Evolutionary conservation across 202 grass and related monocot genomes (phyloP).

Genomic region (Sporobolus alterniflorus): DNA sequence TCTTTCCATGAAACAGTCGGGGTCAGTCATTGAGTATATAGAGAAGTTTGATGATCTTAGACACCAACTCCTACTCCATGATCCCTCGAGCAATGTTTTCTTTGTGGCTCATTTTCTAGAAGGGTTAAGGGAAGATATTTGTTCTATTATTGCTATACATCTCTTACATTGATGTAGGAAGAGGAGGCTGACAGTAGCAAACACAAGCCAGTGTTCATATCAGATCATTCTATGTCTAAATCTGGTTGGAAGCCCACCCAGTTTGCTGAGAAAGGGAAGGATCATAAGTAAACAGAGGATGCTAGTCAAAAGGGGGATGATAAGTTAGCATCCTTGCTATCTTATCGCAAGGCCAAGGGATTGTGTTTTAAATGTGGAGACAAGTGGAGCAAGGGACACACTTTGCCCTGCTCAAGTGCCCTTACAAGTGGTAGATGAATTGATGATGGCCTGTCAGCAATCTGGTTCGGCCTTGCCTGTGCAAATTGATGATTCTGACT

Average conservation of each 20-base stretch:
- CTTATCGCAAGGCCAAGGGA: background rate
- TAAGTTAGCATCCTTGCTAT: background rate
- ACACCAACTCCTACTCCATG: background rate
- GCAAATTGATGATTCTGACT: too few relatives aligned
- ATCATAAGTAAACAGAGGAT: background rate
- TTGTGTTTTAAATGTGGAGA: background rate
- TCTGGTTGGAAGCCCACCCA: background rate
- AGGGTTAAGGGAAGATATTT: background rate
- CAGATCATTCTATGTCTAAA: background rate
- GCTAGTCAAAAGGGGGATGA: background rate
- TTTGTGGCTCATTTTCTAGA: background rate
- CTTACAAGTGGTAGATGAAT: background rate
- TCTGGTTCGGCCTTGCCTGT: too few relatives aligned
- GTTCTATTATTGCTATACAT: background rate
- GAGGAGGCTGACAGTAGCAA: background rate
- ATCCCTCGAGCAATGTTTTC: background rate
- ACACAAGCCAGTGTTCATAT: too few relatives aligned
- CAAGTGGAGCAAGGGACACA: background rate
- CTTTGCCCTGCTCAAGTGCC: background rate
- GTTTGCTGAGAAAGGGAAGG: background rate
- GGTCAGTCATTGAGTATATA: background rate
- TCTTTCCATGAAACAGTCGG: accelerated
- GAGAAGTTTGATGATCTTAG: background rate
- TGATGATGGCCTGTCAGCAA: background rate
- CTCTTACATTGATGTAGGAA: background rate